Evolutionary conservation across 2,329 filamentous ascomycete genomes (phyloP), one percentile per base, ranked within the genome.

Genomic region (Aspergillus proliferans): DNA sequence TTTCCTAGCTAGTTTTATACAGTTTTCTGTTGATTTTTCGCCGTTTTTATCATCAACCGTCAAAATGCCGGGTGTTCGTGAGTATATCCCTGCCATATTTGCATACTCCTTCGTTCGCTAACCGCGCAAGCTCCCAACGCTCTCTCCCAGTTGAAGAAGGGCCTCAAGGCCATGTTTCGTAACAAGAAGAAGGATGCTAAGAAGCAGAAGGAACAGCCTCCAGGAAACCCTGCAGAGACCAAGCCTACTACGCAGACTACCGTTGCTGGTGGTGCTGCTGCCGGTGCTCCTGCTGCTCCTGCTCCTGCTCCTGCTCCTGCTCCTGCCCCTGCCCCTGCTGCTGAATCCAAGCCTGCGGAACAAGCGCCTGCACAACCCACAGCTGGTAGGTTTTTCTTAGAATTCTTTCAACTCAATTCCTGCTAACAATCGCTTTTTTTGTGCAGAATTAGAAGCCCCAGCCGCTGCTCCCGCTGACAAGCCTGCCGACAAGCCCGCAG

Each of bases 51-150:
- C 18, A 12, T 15, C 43, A 45, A 6, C 15, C 15, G 4, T 39
- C 44, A 63, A 55, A 43, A 67, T 67, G 65, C 62, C 62, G 52
- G 64, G 64, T 55, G 62, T 67, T 51, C 64, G 64, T 67, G 56
- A 58, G 64, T 66, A 46, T 38, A 43, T 33, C 30, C 45, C 8
- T 43, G 22, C 42, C 14, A 38, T 36, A 6, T 34, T 22, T 21
- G 10, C 36, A 24, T 34, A 50, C 26, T n/a, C 9, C 34, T 36
- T 41, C 10, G 36, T 28, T 21, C 39, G 7, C 24, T 38, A 38
- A 26, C 24, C 21, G 19, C 46, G 6, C 28, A 42, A 68, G 64
- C 64, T 38, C 62, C 61, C 47, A 57, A 65, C 56, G 58, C 62
- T 47, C 52, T 66, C 22, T 52, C 62, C 19, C 58, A 65, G 53